Evolutionary conservation across 1,284 basidiomycete species (phyloP).

Genomic region (Mixia osmundae): DNA sequence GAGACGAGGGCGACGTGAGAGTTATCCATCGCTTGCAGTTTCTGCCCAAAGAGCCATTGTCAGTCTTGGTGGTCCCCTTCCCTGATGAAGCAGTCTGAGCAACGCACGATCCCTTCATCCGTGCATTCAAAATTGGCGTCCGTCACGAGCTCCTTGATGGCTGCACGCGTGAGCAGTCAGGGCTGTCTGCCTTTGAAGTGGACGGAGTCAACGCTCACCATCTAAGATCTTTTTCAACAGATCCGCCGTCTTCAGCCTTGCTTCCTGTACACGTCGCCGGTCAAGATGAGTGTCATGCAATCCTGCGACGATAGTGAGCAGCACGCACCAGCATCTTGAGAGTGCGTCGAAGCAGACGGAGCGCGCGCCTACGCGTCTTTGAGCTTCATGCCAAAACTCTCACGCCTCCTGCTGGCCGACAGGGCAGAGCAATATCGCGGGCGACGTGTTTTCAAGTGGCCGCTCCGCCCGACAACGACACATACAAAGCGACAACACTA

Average conservation of each 20-base stretch:
- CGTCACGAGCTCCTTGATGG: constrained; percentile 89
- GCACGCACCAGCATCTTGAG: no score
- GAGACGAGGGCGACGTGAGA: constrained; percentile 93
- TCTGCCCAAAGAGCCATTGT: constrained; percentile 25
- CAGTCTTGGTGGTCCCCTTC: not conserved
- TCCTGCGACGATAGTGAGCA: no score
- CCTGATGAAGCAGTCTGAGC: constrained; percentile 13
- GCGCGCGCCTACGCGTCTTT: no score
- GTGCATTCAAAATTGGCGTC: constrained; percentile 97
- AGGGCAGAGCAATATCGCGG: no score
- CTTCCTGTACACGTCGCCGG: constrained; percentile 14
- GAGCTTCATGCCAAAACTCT: no score
- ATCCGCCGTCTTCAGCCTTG: constrained; percentile 17
- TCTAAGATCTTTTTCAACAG: constrained; percentile 19
- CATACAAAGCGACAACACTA: no score
- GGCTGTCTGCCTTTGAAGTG: not conserved
- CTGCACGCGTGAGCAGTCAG: constrained; percentile 22
- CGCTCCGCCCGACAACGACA: no score
- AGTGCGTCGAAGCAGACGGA: no score
- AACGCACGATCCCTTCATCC: constrained; percentile 72
- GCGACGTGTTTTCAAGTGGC: no score
- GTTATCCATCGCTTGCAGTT: constrained; percentile 98
- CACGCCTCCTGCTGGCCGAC: no score
- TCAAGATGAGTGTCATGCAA: no score
- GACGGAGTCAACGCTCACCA: constrained; percentile 7